Base-by-base conservation (phyloP, 1,284 basidiomycete species). In the Rhodotorula sp. region DNA sequence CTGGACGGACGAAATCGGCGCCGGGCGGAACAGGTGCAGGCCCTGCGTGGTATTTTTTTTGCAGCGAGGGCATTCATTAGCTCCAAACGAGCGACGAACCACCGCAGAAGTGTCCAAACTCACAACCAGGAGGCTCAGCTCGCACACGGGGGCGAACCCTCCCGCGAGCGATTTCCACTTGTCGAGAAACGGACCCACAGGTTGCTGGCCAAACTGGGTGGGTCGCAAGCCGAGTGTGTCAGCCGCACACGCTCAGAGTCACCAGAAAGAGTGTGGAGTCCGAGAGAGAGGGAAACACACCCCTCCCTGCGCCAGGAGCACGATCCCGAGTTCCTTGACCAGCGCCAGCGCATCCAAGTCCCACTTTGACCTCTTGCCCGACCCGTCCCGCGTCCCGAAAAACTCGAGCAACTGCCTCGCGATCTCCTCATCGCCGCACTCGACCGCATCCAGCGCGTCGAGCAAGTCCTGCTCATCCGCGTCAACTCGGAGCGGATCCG, bases 161-260 rank as follows among this genome's bases (percentile, higher is more conserved):
- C 93, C 91, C 0, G 91, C 91, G 0, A 92, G 88, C 7, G 80
- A 79, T 68, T 85, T 87, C 93, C 93, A 96, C 68, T 85, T 85
- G 0, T 77, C 75, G 48, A 92, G 67, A 69, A 94, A 88, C 1
- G 83, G 83, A 20, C 84, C 83, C 68, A 86, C 84, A 1, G 81
- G 77, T 34, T 90, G 85, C 0, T 88, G 84, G 1, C 86, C 86
- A 67, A 87, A 83, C 87, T 90, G 62, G 59, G 20, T 21, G 29
- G 29, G 29, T 29, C 29, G 29, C 29, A 29, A 29, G 29, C 29
- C 29, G 29, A 29, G 29, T 29, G 29, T 66, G 29, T 8, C 3
- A 51, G 26, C n/a, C 58, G 62, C 26, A 12, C 2, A 56, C 29
- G n/a, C 39, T 14, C n/a, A 7, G 49, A 7, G 20, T 51, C 49